Base-by-base conservation (phyloP, 345 rosid genomes). In the Heritiera littoralis region DNA sequence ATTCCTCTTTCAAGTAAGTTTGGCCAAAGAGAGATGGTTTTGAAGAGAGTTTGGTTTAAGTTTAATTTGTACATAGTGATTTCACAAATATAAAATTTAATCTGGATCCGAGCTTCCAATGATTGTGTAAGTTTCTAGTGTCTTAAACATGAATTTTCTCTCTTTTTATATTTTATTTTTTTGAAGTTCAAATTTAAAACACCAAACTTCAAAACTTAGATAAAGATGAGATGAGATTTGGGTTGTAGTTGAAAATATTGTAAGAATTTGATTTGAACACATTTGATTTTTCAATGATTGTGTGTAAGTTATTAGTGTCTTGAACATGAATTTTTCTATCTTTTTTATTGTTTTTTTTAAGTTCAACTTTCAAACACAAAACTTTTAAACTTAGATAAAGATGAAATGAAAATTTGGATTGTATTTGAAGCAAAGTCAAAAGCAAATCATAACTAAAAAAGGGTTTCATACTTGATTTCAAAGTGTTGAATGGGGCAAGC, bases 351-450 rank as follows among this genome's bases (percentile, higher is more conserved):
- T 23, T 23, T 23, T 23, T 23, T 23, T 23, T 23, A 23, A 23
- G 38, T 32, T 60, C 0, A 35, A 32, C 32, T 15, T 28, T 61
- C 3, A 41, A 43, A 20, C 10, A 6, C 3, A 0, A 38, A 68
- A 68, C 8, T 20, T 68, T 38, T 10, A 45, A 68, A 49, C 17
- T 15, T 5, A 18, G 78, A 75, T 43, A 76, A 60, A 49, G 32
- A 76, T 51, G 0, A 35, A 49, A 38, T n/a, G 72, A 49, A 49
- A 6, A 48, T 76, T 76, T 41, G 1, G 38, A 56, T 54, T 32
- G 54, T 12, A 28, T 64, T 72, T 35, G 68, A 48, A 83, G 82
- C n/a, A 52, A 74, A 81, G 60, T 76, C 77, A 70, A 79, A 77
- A 77, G 69, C 18, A 84, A 77, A 69, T 78, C 18, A 15, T 9